Percentiles rank a stretch among this genome's conserved stretches.
Conservation (phyloP, 352 stramenopile genomes). For the Pythium diclinum region DNA sequence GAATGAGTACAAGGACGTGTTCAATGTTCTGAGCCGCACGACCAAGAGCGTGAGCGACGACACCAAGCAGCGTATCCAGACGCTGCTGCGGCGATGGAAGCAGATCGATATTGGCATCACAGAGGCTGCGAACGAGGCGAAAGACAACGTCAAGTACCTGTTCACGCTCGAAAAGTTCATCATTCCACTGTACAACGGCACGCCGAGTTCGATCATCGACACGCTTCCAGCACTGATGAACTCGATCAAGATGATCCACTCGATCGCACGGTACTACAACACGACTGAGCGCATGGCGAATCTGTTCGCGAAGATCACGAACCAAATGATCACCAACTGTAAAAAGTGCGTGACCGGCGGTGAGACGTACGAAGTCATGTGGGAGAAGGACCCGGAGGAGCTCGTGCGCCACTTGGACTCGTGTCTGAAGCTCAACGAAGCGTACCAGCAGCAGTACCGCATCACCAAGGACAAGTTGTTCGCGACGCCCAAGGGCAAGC, state of each 20-base stretch:
- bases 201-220: conserved; percentile 97
- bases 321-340: conserved; percentile 99
- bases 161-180: conserved; percentile 98
- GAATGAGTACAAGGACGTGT: conserved; percentile 95
- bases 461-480: conserved; percentile 97
- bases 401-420: conserved; percentile 94
- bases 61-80: conserved; percentile 92
- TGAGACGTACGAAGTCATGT: conserved; percentile 89
- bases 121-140: conserved; percentile 97
- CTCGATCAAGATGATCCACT: conserved; percentile 99
- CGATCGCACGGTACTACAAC: conserved; percentile 98
- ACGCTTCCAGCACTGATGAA: conserved; percentile 98
- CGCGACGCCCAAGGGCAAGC: conserved; percentile 94
- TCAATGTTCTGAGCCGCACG: conserved; percentile 87
- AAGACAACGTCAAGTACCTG: conserved; percentile 99
- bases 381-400: conserved; percentile 93
- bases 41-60: conserved; percentile 86
- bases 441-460: conserved; percentile 98
- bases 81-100: conserved; percentile 94
- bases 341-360: conserved; percentile 92
- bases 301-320: conserved; percentile 97
- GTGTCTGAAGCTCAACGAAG: conserved; percentile 97
- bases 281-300: conserved; percentile 97
- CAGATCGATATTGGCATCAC: conserved; percentile 98
- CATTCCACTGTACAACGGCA: conserved; percentile 88